Percentiles rank a stretch among this genome's conserved stretches.
These are phyloP conservation scores for Paecilomyces sp. DNA, from an alignment of 2,329 filamentous ascomycete species.

Conservation along the genomic window DNA sequence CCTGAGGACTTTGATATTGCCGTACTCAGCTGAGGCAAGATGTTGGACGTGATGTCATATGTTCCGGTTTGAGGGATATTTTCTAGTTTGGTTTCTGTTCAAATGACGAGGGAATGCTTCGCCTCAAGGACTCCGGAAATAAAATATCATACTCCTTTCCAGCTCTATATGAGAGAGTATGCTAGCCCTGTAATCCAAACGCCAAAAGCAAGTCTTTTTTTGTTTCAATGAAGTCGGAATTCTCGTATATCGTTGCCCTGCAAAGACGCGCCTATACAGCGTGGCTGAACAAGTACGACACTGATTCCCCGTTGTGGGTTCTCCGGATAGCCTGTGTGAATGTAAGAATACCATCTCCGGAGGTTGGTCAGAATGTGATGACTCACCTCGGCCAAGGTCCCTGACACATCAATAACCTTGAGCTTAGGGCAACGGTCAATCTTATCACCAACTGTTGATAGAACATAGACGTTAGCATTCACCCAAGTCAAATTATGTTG, in stretches of 20 bases:
- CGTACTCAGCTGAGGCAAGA: not conserved
- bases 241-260: not conserved
- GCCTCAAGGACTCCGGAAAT: not conserved
- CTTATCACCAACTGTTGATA: conserved; percentile 50
- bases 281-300: conserved; percentile 46
- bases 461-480: not conserved
- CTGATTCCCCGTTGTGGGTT: conserved; percentile 46
- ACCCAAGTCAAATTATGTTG: too few species aligned
- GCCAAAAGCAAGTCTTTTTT: not conserved
- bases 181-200: not conserved
- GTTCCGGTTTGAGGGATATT: not conserved
- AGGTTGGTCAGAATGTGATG: not conserved
- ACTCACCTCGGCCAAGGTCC: conserved; percentile 54
- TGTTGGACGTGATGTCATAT: not conserved
- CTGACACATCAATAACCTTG: conserved; percentile 85
- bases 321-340: conserved; percentile 19
- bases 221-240: not conserved
- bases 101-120: not conserved
- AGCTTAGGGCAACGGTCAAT: conserved; percentile 70
- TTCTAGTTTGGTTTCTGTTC: not conserved
- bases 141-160: not conserved
- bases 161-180: not conserved
- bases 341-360: not conserved
- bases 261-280: conserved; percentile 21
- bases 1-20: too few species aligned